Conservation (phyloP, 2,329 filamentous ascomycete species). For the Colletotrichum spinosum region DNA sequence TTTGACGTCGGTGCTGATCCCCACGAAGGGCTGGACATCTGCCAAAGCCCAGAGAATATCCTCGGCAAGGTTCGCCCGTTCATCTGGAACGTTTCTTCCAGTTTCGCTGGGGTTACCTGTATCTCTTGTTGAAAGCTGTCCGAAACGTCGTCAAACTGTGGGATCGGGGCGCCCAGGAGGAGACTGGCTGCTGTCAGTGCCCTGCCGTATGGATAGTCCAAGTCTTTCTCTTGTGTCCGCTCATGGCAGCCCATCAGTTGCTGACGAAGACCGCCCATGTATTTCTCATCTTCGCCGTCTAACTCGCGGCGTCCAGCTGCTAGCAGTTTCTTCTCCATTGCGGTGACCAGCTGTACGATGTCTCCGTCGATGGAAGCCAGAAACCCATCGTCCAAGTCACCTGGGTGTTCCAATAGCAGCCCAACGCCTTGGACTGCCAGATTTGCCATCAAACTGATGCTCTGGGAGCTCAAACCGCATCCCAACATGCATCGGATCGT, state of each 20-base stretch:
- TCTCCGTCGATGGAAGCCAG: constrained; percentile 44
- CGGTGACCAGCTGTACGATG: constrained; percentile 50
- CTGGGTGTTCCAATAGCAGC: constrained; percentile 5
- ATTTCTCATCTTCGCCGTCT: constrained; percentile 36
- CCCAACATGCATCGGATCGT: constrained; percentile 43
- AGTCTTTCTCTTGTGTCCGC: background rate
- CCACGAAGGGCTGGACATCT: constrained; percentile 48
- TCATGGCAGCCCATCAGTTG: constrained; percentile 2
- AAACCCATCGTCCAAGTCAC: background rate
- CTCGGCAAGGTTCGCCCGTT: constrained; percentile 42
- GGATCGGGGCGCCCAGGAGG: constrained; percentile 4
- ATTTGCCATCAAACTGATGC: constrained; percentile 36
- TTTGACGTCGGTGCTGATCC: constrained; percentile 40
- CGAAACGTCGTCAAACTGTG: background rate
- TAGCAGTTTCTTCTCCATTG: constrained; percentile 47
- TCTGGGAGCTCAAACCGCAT: constrained; percentile 40
- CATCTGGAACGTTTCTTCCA: constrained; percentile 41
- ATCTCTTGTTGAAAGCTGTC: too few relatives aligned
- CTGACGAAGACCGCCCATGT: background rate
- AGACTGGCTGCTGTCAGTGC: constrained; percentile 20
- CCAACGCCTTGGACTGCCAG: constrained; percentile 30
- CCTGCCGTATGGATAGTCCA: constrained; percentile 19
- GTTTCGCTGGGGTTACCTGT: background rate
- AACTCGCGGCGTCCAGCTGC: constrained; percentile 38
- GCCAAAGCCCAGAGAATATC: constrained; percentile 48